Base-by-base conservation (phyloP, 2,329 filamentous ascomycete genomes). In the Parascedosporium putredinis region DNA sequence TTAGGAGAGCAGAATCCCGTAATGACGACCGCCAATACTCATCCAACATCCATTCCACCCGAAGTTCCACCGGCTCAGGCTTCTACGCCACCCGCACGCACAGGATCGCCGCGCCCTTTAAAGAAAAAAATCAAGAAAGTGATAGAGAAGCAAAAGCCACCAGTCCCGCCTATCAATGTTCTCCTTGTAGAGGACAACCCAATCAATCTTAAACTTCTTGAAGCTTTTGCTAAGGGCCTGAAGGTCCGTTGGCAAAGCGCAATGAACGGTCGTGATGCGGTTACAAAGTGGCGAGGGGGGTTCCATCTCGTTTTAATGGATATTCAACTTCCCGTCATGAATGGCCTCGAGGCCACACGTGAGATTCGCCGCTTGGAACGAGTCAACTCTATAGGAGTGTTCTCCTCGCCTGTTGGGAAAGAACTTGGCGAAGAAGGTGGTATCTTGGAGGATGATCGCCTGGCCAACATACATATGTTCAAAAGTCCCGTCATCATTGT, bases 251-350 rank as follows among this genome's bases (percentile, higher is more conserved):
- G 91, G 89, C 86, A 93, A 66, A 94, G 88, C n/a, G 93, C 93
- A 33, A 88, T 94, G 76, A 95, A 97, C 63, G 93, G 93, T 22
- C 81, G 84, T 55, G 91, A 96, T 56, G 93, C 93, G 2, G 89
- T 97, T 24, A 84, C 79, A 53, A 96, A 95, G 67, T 98, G 93
- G 91, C 83, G 87, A 50, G 93, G 93, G 31, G 93, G 93, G 1
- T 97, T 95, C 61, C 93, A 98, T 68, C 70, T 98, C 55, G 93
- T 98, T 14, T 72, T 98, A 50, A 98, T 98, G 93, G 93, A 98
- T 64, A 97, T 98, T 56, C 93, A 97, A 63, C 75, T 98, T 51
- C 93, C 93, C 4, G 84, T 96, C 59, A 96, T 98, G 90, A 95
- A 85, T 57, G 93, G 93, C 1, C 71, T 98, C 25, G 88, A 96